Evolutionary conservation across 1,284 basidiomycete genomes (phyloP).

Genomic region (Fomitiporia mediterranea): DNA sequence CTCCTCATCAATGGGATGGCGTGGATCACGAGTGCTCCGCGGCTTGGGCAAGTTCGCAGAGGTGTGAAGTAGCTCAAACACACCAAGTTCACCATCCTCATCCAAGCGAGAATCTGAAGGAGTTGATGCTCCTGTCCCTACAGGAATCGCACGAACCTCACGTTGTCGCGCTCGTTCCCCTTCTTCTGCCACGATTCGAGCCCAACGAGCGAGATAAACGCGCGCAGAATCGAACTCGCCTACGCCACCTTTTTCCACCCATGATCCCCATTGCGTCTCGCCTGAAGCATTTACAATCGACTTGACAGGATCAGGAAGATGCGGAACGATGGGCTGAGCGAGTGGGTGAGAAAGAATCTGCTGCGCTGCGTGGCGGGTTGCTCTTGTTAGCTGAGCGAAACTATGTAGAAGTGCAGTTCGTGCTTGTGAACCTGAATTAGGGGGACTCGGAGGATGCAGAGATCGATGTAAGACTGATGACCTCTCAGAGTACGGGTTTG

Average conservation of each 20-base stretch:
- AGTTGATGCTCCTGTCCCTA: slow-evolving; percentile 32
- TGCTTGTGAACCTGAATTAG: slow-evolving; percentile 56
- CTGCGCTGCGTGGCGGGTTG: slow-evolving; percentile 85
- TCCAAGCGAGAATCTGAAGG: slow-evolving; percentile 45
- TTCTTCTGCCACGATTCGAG: slow-evolving; percentile 92
- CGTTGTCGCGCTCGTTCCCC: slow-evolving; percentile 80
- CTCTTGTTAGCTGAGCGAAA: slow-evolving; percentile 85
- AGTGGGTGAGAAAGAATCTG: slow-evolving; percentile 91
- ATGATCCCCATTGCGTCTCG: slow-evolving; percentile 81
- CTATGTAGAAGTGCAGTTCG: slow-evolving; percentile 76
- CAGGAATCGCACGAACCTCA: slow-evolving; percentile 64
- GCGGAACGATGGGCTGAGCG: slow-evolving; percentile 90
- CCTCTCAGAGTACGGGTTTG: slow-evolving; percentile 59
- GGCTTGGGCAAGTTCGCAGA: slow-evolving; percentile 74
- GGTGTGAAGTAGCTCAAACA: slow-evolving; percentile 83
- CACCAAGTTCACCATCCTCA: slow-evolving; percentile 72
- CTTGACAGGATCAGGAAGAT: slow-evolving; percentile 86
- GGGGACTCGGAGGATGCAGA: slow-evolving; percentile 45
- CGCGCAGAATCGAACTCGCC: slow-evolving; percentile 94
- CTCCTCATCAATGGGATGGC: slow-evolving; percentile 64
- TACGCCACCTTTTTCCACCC: slow-evolving; percentile 83
- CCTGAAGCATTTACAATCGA: slow-evolving; percentile 83
- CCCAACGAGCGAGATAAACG: slow-evolving; percentile 96
- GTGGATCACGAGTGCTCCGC: slow-evolving; percentile 66
- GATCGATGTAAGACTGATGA: slow-evolving; percentile 77